A percentile compares a stretch with the other conserved stretches of the same genome.
phyloP scores from a whole-genome alignment of 805 yeast species.

The Teunomyces lycoperdinae region DNA sequence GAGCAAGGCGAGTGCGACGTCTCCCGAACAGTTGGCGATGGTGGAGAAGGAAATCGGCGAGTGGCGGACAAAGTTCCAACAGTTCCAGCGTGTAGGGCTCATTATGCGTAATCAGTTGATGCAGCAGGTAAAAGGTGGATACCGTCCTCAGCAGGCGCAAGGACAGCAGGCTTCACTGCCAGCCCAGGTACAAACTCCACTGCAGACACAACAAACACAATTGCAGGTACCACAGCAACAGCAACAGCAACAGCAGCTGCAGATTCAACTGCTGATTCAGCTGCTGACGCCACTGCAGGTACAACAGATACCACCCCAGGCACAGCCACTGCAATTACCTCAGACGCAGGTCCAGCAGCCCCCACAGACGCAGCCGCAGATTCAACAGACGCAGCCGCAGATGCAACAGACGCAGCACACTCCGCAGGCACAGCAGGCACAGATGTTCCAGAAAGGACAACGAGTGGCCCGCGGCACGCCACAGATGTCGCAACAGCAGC shows the following conservation, averaged over 20 bases:
- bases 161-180: not conserved
- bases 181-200: too few relatives aligned
- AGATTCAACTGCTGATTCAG: too few relatives aligned
- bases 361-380: not conserved
- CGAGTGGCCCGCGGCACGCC: conserved; percentile 5
- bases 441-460: conserved; percentile 12
- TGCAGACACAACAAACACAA: too few relatives aligned
- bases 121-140: conserved; percentile 18
- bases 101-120: conserved; percentile 43
- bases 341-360: not conserved
- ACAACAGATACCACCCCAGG: not conserved
- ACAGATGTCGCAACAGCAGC: conserved; percentile 12
- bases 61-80: conserved; percentile 44
- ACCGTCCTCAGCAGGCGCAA: not conserved
- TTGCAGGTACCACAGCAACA: too few relatives aligned
- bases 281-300: too few relatives aligned
- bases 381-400: not conserved
- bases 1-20: conserved; percentile 41
- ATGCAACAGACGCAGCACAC: not conserved
- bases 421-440: conserved; percentile 5
- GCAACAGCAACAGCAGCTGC: too few relatives aligned
- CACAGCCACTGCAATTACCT: not conserved
- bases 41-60: conserved; percentile 50
- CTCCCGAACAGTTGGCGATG: conserved; percentile 44
- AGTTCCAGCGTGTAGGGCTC: conserved; percentile 49